Evolutionary conservation across 441 rosid genomes (phyloP).

Genomic region (Populus hybrid): DNA sequence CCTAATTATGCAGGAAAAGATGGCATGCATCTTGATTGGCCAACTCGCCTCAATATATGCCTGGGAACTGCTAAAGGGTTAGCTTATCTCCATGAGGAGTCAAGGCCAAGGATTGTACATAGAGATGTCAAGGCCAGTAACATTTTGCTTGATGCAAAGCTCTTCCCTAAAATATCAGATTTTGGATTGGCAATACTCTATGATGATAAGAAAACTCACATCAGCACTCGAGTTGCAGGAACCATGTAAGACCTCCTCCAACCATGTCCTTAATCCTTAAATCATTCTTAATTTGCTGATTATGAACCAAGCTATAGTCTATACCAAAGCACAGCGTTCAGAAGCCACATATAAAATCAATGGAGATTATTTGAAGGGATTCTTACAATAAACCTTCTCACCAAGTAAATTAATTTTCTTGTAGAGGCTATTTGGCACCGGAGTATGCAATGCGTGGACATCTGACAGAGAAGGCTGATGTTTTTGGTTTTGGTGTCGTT

Average conservation of each 20-base stretch:
- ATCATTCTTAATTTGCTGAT: neutral
- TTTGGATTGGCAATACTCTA: constrained; percentile 70
- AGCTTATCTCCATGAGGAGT: constrained; percentile 71
- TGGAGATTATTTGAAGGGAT: too few species aligned
- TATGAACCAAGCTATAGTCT: neutral
- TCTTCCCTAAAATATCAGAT: constrained; percentile 68
- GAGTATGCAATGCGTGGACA: constrained; percentile 4
- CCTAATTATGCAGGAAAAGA: constrained; percentile 30
- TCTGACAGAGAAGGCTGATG: constrained; percentile 57
- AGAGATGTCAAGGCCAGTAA: constrained; percentile 73
- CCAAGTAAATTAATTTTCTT: too few species aligned
- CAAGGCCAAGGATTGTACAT: constrained; percentile 61
- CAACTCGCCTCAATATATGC: constrained; percentile 50
- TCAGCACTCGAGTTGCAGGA: constrained; percentile 67
- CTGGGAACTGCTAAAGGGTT: constrained; percentile 64
- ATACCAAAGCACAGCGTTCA: too few species aligned
- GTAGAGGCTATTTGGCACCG: too few species aligned
- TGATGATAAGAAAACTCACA: constrained; percentile 61
- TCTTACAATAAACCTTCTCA: too few species aligned
- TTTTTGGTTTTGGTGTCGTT: constrained; percentile 48
- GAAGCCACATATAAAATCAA: too few species aligned
- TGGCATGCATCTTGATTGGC: constrained; percentile 44
- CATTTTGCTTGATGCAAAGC: constrained; percentile 55
- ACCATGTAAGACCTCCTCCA: constrained; percentile 38
- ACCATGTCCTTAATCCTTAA: neutral